Evolutionary conservation across 1,139 yeast species (phyloP).

Genomic region (Taiozyma sp.): DNA sequence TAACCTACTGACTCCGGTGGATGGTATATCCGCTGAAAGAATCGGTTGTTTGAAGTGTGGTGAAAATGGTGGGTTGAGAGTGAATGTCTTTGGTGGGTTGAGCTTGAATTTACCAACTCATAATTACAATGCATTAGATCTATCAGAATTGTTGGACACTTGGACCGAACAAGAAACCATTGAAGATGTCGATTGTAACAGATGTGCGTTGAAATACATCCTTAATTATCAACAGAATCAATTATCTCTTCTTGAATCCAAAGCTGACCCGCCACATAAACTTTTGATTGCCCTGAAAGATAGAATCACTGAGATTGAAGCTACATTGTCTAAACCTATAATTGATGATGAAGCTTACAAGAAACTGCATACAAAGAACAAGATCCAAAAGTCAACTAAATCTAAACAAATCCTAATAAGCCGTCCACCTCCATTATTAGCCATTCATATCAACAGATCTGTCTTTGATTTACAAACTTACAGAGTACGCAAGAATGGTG

Average conservation of each 20-base stretch:
- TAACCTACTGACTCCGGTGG: constrained; percentile 78
- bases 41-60: constrained; percentile 90
- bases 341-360: constrained; percentile 80
- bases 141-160: constrained; percentile 57
- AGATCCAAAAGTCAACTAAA: constrained; percentile 72
- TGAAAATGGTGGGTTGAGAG: constrained; percentile 87
- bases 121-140: constrained; percentile 37
- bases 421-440: constrained; percentile 79
- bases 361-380: constrained; percentile 66
- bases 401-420: constrained; percentile 78
- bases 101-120: constrained; percentile 63
- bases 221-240: constrained; percentile 44
- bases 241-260: constrained; percentile 29
- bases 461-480: constrained; percentile 88
- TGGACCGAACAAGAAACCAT: constrained; percentile 83
- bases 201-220: constrained; percentile 76
- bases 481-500: constrained; percentile 76
- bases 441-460: constrained; percentile 86
- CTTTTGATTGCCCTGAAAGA: constrained; percentile 40
- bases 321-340: constrained; percentile 57
- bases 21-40: constrained; percentile 81
- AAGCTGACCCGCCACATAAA: constrained; percentile 27
- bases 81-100: constrained; percentile 76
- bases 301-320: constrained; percentile 53
- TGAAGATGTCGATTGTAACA: constrained; percentile 88